Percentiles rank a stretch among this genome's conserved stretches.
Evolutionary conservation across 345 rosid species (phyloP).

Genomic region (Populus nigra): DNA sequence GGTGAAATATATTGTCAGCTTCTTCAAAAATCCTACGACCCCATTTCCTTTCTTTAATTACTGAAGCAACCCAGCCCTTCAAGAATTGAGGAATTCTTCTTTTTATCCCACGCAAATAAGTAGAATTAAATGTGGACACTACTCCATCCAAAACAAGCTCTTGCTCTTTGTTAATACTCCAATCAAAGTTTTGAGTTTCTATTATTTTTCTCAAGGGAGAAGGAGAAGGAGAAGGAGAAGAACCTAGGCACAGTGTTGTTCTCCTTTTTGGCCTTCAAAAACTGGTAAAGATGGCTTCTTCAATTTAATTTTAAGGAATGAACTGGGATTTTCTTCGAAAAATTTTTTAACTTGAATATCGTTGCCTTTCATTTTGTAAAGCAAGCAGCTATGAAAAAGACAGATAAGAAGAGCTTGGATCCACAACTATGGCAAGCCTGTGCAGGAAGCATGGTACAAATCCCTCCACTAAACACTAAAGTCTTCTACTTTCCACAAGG

Average conservation of each 20-base stretch:
- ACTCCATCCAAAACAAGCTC: not conserved
- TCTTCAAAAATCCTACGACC: constrained; percentile 9
- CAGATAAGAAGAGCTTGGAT: constrained; percentile 18
- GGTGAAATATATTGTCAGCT: constrained; percentile 3
- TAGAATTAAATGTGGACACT: not conserved
- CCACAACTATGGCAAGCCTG: constrained; percentile 35
- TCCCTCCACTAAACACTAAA: constrained; percentile 22
- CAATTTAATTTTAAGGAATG: not conserved
- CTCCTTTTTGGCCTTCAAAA: not conserved
- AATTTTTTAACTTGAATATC: not conserved
- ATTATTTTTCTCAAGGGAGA: no score
- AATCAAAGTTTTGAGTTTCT: no score
- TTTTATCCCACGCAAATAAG: not conserved
- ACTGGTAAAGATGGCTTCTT: not conserved
- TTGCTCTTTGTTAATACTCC: not conserved
- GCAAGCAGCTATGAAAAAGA: constrained; percentile 38
- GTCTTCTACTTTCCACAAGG: constrained; percentile 34
- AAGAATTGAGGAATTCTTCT: not conserved
- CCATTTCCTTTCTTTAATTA: not conserved
- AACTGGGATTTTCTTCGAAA: not conserved
- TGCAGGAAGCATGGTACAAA: constrained; percentile 30
- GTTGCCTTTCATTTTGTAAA: not conserved
- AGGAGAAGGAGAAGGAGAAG: no score
- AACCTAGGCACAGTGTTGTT: not conserved
- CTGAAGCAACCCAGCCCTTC: not conserved